Evolutionary conservation across 257 asterid species (phyloP).

Genomic region (Henckelia pumila): DNA sequence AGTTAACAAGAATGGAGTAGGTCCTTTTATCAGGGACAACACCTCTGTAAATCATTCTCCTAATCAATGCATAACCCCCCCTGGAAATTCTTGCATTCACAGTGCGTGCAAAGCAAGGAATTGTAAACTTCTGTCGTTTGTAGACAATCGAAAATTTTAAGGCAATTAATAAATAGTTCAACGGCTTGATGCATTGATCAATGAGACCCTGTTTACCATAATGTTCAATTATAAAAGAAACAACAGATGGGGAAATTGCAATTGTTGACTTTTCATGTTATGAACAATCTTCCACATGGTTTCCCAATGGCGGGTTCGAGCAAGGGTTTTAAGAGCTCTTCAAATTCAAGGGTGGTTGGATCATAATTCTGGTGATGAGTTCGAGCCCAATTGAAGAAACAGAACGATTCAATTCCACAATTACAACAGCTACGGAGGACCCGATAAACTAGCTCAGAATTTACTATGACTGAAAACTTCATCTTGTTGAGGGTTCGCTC

Average conservation of each 20-base stretch:
- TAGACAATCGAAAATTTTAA: slow-evolving; percentile 63
- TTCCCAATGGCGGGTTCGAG: slow-evolving; percentile 79
- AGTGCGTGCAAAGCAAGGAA: slow-evolving; percentile 77
- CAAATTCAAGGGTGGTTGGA: slow-evolving; percentile 86
- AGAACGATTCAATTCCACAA: slow-evolving; percentile 76
- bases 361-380: slow-evolving; percentile 82
- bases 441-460: slow-evolving; percentile 84
- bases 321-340: slow-evolving; percentile 82
- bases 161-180: slow-evolving; percentile 74
- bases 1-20: slow-evolving; percentile 77
- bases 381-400: slow-evolving; percentile 96
- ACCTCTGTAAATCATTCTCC: slow-evolving; percentile 82
- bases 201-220: slow-evolving; percentile 81
- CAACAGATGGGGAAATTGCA: slow-evolving; percentile 68
- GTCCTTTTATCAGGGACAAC: slow-evolving; percentile 72
- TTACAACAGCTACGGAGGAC: slow-evolving; percentile 78
- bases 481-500: slow-evolving; percentile 93
- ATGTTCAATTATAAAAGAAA: slow-evolving; percentile 81
- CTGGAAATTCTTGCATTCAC: slow-evolving; percentile 91
- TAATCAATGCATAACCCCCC: slow-evolving; percentile 91
- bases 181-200: slow-evolving; percentile 91
- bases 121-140: slow-evolving; percentile 83
- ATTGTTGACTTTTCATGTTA: slow-evolving; percentile 64
- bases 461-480: slow-evolving; percentile 61
- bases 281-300: slow-evolving; percentile 98